Conservation (phyloP, 148 eudicot species). For the Camellia granthamiana region DNA sequence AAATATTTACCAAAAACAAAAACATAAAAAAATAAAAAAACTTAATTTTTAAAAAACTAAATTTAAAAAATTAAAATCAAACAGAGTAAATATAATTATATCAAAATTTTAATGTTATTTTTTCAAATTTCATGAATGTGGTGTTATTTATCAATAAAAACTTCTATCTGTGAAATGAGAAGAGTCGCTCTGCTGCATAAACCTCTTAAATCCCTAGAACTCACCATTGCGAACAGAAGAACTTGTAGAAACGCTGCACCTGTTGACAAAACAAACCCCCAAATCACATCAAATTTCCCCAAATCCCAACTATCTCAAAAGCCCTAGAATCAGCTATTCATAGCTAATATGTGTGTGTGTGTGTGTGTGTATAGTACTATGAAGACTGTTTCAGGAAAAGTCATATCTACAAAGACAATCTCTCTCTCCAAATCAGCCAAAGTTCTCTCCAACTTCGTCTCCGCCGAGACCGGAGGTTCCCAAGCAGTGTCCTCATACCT, state of each 20-base stretch:
- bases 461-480: constrained; percentile 48
- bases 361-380: constrained; percentile 11
- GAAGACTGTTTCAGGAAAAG: constrained; percentile 48
- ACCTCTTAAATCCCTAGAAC: neutral
- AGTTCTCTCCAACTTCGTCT: constrained; percentile 41
- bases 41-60: no score
- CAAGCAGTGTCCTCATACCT: constrained; percentile 45
- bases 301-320: neutral
- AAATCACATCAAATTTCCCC: neutral
- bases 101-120: no score
- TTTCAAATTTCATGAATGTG: no score
- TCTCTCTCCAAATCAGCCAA: constrained; percentile 52
- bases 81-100: no score
- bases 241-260: neutral
- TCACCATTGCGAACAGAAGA: no score
- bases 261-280: neutral
- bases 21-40: no score
- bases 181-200: no score
- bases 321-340: neutral
- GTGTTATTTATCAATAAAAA: no score
- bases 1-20: no score
- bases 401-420: constrained; percentile 36
- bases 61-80: no score
- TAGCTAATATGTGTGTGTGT: neutral
- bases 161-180: no score